Base-by-base conservation (phyloP, 441 rosid species). In the Populus hybrid region DNA sequence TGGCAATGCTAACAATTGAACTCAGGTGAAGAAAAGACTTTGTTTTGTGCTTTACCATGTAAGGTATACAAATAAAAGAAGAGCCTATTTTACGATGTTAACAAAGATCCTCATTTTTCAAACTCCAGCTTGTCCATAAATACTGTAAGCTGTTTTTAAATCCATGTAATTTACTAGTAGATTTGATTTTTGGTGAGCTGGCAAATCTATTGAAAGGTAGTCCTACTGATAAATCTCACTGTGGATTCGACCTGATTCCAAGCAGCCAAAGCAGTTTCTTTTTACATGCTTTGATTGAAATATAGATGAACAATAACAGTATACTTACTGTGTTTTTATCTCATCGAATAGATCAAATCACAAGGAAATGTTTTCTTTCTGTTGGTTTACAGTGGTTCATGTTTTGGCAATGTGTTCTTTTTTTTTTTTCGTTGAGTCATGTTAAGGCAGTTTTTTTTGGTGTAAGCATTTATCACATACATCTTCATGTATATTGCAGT, bases 321-420 rank as follows among this genome's bases (percentile, higher is more conserved):
- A 45, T 45, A 45, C 6, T 14, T 45, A 4, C 6, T 45, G 56
- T 45, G 56, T 45, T 45, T 45, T 45, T 14, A 45, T 45, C 56
- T 45, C 56, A 45, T 45, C 56, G 3, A 45, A 45, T 45, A 14
- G 20, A 45, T 45, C 56, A 45, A 45, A 45, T 45, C 29, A 28
- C 77, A 64, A 16, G 38, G 36, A 3, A 63, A 74, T 64, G 36
- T 26, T 9, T 14, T 21, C 35, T 36, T 56, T 78, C 42, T 69
- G n/a, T 67, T 68, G 18, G 56, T 82, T 78, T 65, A 64, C 50
- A 29, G n/a, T n/a, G n/a, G n/a, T n/a, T 6, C 50, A 64, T 14
- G 21, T 79, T 21, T 74, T 38, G 45, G 45, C 61, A 40, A 65
- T 9, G 64, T 28, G 21, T 9, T 50, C n/a, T 78, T 21, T 21